Percentiles rank a stretch among this genome's conserved stretches.
phyloP scores from a whole-genome alignment of 2,329 filamentous ascomycete genomes.

The Ophiosphaerella herpotricha region DNA sequence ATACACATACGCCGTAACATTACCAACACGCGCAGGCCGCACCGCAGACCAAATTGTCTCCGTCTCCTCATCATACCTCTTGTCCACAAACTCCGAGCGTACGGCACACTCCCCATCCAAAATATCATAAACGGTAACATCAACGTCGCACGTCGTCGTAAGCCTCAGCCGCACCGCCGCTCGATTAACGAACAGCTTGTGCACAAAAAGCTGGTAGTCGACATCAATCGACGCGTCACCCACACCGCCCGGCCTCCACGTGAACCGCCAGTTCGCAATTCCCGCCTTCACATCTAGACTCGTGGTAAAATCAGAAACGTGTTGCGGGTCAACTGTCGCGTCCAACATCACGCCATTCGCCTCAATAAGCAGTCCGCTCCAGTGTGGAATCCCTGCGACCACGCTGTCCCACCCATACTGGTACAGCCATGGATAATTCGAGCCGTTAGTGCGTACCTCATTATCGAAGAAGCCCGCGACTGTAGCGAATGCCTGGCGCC shows the following conservation, averaged over 20 bases:
- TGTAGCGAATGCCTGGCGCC: slow-evolving; percentile 68
- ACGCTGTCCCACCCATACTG: slow-evolving; percentile 73
- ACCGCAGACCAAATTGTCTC: slow-evolving; percentile 68
- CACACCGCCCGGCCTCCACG: slow-evolving; percentile 61
- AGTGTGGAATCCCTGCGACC: slow-evolving; percentile 73
- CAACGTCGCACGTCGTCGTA: slow-evolving; percentile 56
- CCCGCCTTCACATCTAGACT: slow-evolving; percentile 68
- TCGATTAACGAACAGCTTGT: slow-evolving; percentile 66
- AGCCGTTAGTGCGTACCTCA: slow-evolving; percentile 62
- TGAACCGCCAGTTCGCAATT: slow-evolving; percentile 66
- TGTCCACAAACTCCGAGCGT: slow-evolving; percentile 63
- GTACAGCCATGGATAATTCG: slow-evolving; percentile 70
- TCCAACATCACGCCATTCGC: slow-evolving; percentile 61
- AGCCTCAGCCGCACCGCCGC: slow-evolving; percentile 65
- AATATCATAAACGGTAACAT: slow-evolving; percentile 67
- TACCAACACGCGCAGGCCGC: slow-evolving; percentile 62
- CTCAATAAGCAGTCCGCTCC: slow-evolving; percentile 64
- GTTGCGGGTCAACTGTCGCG: slow-evolving; percentile 62
- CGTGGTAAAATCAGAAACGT: slow-evolving; percentile 65
- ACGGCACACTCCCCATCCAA: slow-evolving; percentile 72
- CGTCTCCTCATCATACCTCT: slow-evolving; percentile 57
- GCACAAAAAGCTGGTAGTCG: slow-evolving; percentile 67
- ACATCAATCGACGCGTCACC: slow-evolving; percentile 59
- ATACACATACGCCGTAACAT: slow-evolving; percentile 66
- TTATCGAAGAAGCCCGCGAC: slow-evolving; percentile 69